Base-by-base conservation (phyloP, 768 basidiomycete species). In the Boletellus ananas region DNA sequence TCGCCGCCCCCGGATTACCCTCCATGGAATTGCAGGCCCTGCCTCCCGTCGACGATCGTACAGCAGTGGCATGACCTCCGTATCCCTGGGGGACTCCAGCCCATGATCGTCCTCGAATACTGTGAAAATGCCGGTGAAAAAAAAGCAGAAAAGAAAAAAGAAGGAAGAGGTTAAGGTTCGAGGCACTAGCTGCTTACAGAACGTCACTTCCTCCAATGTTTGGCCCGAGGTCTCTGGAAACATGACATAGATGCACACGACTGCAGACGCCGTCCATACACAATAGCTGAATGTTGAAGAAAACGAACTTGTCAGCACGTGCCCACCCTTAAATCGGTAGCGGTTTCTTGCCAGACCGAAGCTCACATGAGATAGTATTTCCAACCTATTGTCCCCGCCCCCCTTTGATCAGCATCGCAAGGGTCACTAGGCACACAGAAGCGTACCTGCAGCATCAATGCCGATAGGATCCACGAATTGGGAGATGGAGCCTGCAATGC, bases 101-200 rank as follows among this genome's bases (percentile, higher is more conserved):
- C 31, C 10, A 16, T 14, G 18, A 14, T 42, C 40, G 42, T 33
- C 31, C 13, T 49, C 40, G 14, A 34, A 49, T 34, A 49, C 47
- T 49, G 21, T 12, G n/a, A 1, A 13, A 17, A 83, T 23, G 25
- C 34, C n/a, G 3, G 20, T 42, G n/a, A 23, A 49, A 80, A 17
- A 25, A 23, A 23, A 23, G 23, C 23, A 23, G 23, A 23, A 23
- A 23, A 23, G 3, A 23, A 23, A 23, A 25, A 25, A 6, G 7
- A 25, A 27, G 6, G 12, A 12, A 10, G 8, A 9, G 29, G 14
- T 34, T 69, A 80, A 5, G 1, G 4, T 5, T 31, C n/a, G 5
- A 17, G n/a, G 11, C 17, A 17, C 5, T 3, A 17, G 31, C 29
- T 37, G 54, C 59, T 41, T 41, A 58, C 56, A 45, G n/a, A 61